Evolutionary conservation across 2,329 filamentous ascomycete species (phyloP).

Genomic region (Cryphonectria naterciae): DNA sequence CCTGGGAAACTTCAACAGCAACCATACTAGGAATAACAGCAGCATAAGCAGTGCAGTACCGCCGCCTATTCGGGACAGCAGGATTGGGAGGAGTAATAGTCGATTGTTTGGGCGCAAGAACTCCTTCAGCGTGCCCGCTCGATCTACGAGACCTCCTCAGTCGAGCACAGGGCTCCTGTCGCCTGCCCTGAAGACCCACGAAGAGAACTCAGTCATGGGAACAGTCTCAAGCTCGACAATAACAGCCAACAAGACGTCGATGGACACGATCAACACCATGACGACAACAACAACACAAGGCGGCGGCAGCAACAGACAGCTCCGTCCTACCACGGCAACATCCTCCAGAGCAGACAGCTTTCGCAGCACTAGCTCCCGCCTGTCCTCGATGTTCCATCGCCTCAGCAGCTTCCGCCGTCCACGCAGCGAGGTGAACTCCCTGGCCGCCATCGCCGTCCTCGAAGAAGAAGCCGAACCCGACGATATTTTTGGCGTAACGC

Average conservation of each 20-base stretch:
- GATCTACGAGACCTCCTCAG: conserved; percentile 17
- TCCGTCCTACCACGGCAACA: conserved; percentile 2
- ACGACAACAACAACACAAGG: neutral
- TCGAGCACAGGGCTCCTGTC: neutral
- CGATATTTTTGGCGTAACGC: conserved; percentile 45
- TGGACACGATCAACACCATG: conserved; percentile 14
- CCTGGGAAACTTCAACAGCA: neutral
- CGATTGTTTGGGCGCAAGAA: conserved; percentile 24
- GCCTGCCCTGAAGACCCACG: neutral
- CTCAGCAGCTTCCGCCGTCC: conserved; percentile 39
- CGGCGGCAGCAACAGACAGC: neutral
- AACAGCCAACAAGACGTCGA: neutral
- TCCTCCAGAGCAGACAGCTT: conserved; percentile 22
- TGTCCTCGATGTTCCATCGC: conserved; percentile 40
- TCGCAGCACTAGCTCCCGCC: conserved; percentile 29
- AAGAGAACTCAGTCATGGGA: neutral
- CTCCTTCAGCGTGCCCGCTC: conserved; percentile 25
- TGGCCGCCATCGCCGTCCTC: conserved; percentile 21
- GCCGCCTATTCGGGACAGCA: conserved; percentile 3
- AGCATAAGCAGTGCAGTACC: neutral
- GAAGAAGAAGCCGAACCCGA: conserved; percentile 35
- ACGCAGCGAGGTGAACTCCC: conserved; percentile 29
- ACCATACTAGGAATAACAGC: neutral
- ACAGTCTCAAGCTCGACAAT: neutral
- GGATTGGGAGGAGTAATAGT: conserved; percentile 7